These are phyloP conservation scores for Saprolegnia parasitica DNA, from an alignment of 352 stramenopile species.

Conservation along the genomic window DNA sequence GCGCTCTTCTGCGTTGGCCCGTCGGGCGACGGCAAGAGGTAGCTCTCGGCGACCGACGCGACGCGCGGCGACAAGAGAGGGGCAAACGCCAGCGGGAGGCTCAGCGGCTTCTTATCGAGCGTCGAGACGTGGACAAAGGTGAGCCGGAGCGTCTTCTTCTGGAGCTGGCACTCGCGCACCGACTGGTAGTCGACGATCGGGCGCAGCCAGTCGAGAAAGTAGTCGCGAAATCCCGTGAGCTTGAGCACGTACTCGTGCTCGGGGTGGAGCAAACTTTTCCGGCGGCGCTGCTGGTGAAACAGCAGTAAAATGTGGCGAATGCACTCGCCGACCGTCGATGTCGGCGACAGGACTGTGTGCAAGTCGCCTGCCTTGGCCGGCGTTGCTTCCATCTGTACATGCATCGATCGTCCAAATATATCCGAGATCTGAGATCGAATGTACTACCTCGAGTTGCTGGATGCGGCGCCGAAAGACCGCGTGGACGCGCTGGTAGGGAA, in stretches of 20 bases:
- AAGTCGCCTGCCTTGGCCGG: not conserved
- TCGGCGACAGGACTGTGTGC: conserved; percentile 9
- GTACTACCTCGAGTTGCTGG: conserved; percentile 7
- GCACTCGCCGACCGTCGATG: conserved; percentile 8
- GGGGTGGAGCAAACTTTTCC: not conserved
- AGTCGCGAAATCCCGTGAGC: conserved; percentile 80
- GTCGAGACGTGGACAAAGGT: conserved; percentile 48
- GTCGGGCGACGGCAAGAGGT: not conserved
- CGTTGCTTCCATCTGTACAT: not conserved
- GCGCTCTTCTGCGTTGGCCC: conserved; percentile 9
- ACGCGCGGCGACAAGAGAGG: conserved; percentile 30
- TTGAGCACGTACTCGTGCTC: conserved; percentile 72
- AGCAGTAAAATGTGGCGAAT: not conserved
- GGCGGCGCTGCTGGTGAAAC: conserved; percentile 1
- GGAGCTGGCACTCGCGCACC: conserved; percentile 77
- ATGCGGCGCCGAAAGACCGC: conserved; percentile 62
- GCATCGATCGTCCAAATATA: not conserved
- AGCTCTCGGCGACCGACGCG: conserved; percentile 41
- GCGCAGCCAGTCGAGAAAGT: conserved; percentile 76
- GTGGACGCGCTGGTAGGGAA: conserved; percentile 54
- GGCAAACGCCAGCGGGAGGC: conserved; percentile 41
- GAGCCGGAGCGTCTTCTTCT: conserved; percentile 80
- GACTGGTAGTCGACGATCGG: conserved; percentile 86
- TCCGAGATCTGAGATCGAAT: not conserved
- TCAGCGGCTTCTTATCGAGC: conserved; percentile 27